Conservation (phyloP, 2,329 filamentous ascomycete genomes). For the Tolypocladium paradoxum region DNA sequence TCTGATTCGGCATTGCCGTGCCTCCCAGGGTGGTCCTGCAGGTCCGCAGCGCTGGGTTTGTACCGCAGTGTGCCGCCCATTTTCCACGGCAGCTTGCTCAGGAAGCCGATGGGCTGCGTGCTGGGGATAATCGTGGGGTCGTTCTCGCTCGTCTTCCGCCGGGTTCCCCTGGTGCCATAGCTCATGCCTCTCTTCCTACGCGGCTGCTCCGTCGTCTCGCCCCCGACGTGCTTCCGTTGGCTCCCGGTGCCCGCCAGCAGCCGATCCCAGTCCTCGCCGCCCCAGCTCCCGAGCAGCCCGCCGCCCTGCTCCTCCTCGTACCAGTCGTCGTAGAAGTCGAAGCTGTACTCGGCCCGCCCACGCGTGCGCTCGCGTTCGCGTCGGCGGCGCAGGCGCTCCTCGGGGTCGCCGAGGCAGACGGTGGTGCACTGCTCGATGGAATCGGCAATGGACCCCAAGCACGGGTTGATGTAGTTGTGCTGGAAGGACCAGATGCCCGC, state of each 20-base stretch:
- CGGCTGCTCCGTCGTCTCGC: constrained; percentile 47
- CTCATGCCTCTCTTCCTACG: constrained; percentile 74
- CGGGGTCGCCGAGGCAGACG: constrained; percentile 59
- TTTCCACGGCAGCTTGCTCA: constrained; percentile 75
- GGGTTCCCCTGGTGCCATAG: constrained; percentile 60
- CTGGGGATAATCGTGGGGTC: constrained; percentile 88
- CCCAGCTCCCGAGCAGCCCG: constrained; percentile 61
- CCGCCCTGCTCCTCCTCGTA: constrained; percentile 49
- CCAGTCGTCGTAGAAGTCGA: constrained; percentile 99
- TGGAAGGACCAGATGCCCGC: constrained; percentile 83
- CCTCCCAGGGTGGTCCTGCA: constrained; percentile 72
- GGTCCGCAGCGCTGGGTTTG: constrained; percentile 78
- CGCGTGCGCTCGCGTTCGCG: constrained; percentile 50
- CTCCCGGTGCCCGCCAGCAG: constrained; percentile 60
- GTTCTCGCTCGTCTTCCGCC: constrained; percentile 43
- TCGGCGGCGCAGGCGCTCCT: constrained; percentile 60
- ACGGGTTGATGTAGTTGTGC: constrained; percentile 76
- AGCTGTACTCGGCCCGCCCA: constrained; percentile 68
- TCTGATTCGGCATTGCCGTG: constrained; percentile 48
- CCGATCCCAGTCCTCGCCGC: constrained; percentile 74
- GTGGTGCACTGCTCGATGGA: constrained; percentile 64
- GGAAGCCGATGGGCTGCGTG: constrained; percentile 74
- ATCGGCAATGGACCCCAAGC: constrained; percentile 54
- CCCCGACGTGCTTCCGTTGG: constrained; percentile 22
- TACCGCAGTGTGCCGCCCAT: constrained; percentile 76